Base-by-base conservation (phyloP, 2,329 filamentous ascomycete genomes). In the Aspergillus versicolor region DNA sequence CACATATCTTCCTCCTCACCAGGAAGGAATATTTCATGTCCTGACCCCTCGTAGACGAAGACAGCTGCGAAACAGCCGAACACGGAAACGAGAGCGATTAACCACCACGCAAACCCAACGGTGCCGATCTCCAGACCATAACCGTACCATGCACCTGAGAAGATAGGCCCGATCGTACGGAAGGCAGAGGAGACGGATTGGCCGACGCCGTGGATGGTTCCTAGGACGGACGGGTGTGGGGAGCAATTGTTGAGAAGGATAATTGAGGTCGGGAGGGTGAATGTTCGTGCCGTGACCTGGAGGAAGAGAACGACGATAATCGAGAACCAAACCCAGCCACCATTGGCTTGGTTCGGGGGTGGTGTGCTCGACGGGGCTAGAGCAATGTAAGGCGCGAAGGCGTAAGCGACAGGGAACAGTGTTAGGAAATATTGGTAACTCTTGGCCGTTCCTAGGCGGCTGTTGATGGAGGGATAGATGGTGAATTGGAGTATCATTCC, bases 241-340 rank as follows among this genome's bases (percentile, higher is more conserved):
- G 80, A 82, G 57, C 80, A 81, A 63, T 87, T 86, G 63, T 86
- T 87, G 43, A 86, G 71, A 52, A 84, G 70, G 19, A 88, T 86
- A 1, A 84, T 81, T 0, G 81, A 81, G 2, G 81, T 82, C 0
- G 85, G 85, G 0, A 88, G 69, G 0, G 83, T 83, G 67, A 92
- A 90, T 0, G 89, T 92, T 27, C 89, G 81, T 0, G 87, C 89
- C 2, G 85, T 80, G 37, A 91, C 88, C 67, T 92, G 88, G 24
- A 91, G 73, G 52, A 87, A 79, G 12, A 90, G 78, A 3, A 90
- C 85, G 6, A 84, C 68, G 5, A 82, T 77, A 24, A 92, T 87
- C 34, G 85, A 84, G 5, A 82, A 59, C 89, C 89, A 92, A 43
- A 91, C 78, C 41, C 76, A 73, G 9, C 77, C 61, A 15, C 71